Percentiles rank a stretch among this genome's conserved stretches.
Evolutionary conservation across 2,329 filamentous ascomycete genomes (phyloP).

Genomic region (Claviceps citrina): DNA sequence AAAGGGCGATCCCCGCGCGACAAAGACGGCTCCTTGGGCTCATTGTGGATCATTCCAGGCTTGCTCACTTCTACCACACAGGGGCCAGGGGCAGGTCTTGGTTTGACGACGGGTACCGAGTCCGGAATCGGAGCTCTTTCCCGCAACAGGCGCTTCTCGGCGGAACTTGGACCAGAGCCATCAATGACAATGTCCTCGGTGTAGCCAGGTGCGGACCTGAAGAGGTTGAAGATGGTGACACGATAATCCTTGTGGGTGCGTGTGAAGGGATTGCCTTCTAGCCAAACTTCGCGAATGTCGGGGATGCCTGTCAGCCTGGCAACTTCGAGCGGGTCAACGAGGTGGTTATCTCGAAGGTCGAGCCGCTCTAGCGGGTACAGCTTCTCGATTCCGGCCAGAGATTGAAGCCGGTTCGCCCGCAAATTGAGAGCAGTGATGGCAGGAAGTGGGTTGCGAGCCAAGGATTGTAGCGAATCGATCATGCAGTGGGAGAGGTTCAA

Average conservation of each 20-base stretch:
- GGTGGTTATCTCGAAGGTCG: conserved; percentile 76
- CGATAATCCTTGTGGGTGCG: conserved; percentile 76
- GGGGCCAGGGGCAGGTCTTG: conserved; percentile 44
- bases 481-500: conserved; percentile 93
- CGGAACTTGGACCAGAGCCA: conserved; percentile 64
- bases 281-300: conserved; percentile 82
- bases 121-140: conserved; percentile 66
- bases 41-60: conserved; percentile 41
- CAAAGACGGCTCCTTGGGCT: conserved; percentile 32
- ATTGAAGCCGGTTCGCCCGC: conserved; percentile 71
- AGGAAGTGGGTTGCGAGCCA: conserved; percentile 72
- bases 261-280: conserved; percentile 81
- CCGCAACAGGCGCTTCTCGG: conserved; percentile 69
- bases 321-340: conserved; percentile 83
- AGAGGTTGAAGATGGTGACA: conserved; percentile 87
- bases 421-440: conserved; percentile 90
- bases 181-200: conserved; percentile 85
- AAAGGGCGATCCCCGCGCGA: conserved; percentile 44
- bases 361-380: conserved; percentile 77
- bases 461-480: conserved; percentile 84
- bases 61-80: conserved; percentile 54
- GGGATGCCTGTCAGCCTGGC: conserved; percentile 81
- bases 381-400: conserved; percentile 78
- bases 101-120: conserved; percentile 63
- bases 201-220: conserved; percentile 78